phyloP scores from a whole-genome alignment of 1,139 yeast species.

The Blastobotrys proliferans region DNA sequence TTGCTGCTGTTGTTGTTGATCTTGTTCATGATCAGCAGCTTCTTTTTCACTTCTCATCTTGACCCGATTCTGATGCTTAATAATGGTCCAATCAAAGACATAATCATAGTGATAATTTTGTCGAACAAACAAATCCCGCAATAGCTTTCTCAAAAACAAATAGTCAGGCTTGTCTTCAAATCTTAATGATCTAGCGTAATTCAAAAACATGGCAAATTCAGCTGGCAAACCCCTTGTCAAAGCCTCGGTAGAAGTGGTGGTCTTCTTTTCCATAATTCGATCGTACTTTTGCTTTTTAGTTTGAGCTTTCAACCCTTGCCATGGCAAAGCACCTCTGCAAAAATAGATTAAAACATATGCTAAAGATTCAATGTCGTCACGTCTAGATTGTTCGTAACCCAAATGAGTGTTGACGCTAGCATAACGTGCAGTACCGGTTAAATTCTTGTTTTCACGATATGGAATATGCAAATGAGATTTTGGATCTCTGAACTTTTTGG shows the following conservation, averaged over 20 bases:
- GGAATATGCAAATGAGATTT: slow-evolving; percentile 95
- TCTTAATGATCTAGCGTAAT: slow-evolving; percentile 82
- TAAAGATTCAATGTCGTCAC: slow-evolving; percentile 93
- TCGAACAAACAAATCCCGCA: slow-evolving; percentile 83
- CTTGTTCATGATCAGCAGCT: slow-evolving; percentile 41
- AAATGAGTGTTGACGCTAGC: slow-evolving; percentile 94
- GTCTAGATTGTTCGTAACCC: slow-evolving; percentile 93
- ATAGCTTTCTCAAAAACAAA: slow-evolving; percentile 78
- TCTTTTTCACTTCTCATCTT: slow-evolving; percentile 7
- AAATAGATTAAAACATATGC: slow-evolving; percentile 95
- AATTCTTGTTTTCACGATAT: slow-evolving; percentile 77
- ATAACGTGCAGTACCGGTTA: slow-evolving; percentile 97
- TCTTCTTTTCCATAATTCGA: slow-evolving; percentile 92
- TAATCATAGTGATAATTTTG: slow-evolving; percentile 92
- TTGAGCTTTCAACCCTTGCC: slow-evolving; percentile 98
- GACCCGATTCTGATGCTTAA: slow-evolving; percentile 53
- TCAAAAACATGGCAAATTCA: slow-evolving; percentile 84
- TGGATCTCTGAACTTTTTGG: slow-evolving; percentile 93
- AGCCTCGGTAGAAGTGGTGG: slow-evolving; percentile 86
- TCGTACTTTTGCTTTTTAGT: slow-evolving; percentile 97
- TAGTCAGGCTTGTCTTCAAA: slow-evolving; percentile 98
- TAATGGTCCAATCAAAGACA: slow-evolving; percentile 95
- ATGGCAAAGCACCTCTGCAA: slow-evolving; percentile 91
- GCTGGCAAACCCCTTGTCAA: slow-evolving; percentile 88
- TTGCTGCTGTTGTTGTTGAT: slow-evolving; percentile 8